Conservation (phyloP, 2,329 filamentous ascomycete species). For the Fusarium dimerum region DNA sequence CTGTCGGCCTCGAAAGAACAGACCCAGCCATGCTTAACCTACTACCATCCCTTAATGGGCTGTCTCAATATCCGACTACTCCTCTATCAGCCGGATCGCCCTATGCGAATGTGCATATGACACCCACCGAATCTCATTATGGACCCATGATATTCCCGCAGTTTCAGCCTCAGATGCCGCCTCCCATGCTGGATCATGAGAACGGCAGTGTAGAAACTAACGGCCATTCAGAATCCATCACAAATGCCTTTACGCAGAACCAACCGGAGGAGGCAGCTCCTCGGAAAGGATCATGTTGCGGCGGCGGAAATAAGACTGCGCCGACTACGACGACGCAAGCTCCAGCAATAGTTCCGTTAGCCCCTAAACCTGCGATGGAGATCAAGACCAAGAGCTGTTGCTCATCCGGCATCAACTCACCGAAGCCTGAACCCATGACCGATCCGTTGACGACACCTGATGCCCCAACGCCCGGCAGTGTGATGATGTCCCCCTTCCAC, state of each 20-base stretch:
- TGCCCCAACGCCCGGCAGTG: constrained; percentile 25
- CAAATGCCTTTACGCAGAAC: constrained; percentile 21
- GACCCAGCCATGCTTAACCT: constrained; percentile 55
- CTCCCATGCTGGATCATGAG: constrained; percentile 21
- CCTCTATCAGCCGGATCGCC: constrained; percentile 25
- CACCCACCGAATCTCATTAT: constrained; percentile 27
- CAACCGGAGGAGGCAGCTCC: constrained; percentile 14
- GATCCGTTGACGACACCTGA: constrained; percentile 21
- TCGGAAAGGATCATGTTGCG: constrained; percentile 40
- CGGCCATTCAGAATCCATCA: constrained; percentile 16
- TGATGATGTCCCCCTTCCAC: constrained; percentile 40
- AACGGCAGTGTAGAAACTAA: constrained; percentile 20
- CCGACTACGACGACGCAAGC: constrained; percentile 4
- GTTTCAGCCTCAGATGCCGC: constrained; percentile 33
- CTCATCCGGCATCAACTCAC: constrained; percentile 25
- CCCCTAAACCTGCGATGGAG: constrained; percentile 16
- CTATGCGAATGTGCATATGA: constrained; percentile 32
- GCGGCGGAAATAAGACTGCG: constrained; percentile 12
- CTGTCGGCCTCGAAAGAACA: constrained; percentile 51
- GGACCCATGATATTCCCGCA: constrained; percentile 33
- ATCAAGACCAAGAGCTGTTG: constrained; percentile 32
- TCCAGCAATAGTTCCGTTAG: constrained; percentile 16
- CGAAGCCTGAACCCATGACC: constrained; percentile 19
- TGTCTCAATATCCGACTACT: constrained; percentile 28
- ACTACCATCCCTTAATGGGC: constrained; percentile 35